Evolutionary conservation across 2,329 filamentous ascomycete genomes (phyloP).

Genomic region (Didymella keratinophila): DNA sequence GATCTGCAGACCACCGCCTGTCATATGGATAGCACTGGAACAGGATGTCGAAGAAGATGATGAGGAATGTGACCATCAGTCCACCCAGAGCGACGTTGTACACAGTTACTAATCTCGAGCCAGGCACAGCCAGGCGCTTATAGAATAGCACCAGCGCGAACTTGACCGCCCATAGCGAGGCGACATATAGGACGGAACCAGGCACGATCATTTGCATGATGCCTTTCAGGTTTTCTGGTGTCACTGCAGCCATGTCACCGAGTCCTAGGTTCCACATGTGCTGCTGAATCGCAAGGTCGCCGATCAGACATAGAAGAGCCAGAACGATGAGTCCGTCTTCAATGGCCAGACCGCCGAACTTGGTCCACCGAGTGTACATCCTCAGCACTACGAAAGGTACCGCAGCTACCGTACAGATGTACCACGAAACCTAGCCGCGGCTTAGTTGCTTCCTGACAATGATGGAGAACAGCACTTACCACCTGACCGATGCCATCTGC

Average conservation of each 20-base stretch:
- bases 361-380: conserved; percentile 39
- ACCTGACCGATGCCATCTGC: conserved; percentile 32
- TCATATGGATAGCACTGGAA: conserved; percentile 52
- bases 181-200: conserved; percentile 53
- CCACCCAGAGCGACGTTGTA: conserved; percentile 50
- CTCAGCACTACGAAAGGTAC: conserved; percentile 40
- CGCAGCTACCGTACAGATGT: conserved; percentile 23
- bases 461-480: conserved; percentile 21
- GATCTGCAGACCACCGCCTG: conserved; percentile 36
- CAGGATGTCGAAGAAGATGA: conserved; percentile 52
- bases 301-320: conserved; percentile 42
- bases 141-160: conserved; percentile 54
- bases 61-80: conserved; percentile 40
- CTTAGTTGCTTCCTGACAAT: conserved; percentile 8
- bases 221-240: conserved; percentile 29
- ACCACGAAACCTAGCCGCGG: conserved; percentile 21
- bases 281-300: conserved; percentile 45
- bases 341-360: conserved; percentile 38
- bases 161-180: conserved; percentile 54
- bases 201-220: conserved; percentile 52
- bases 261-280: conserved; percentile 47
- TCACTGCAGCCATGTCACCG: conserved; percentile 29
- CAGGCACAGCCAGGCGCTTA: conserved; percentile 50
- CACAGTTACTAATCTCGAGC: conserved; percentile 47
- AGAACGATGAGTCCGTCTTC: conserved; percentile 46